phyloP scores from a whole-genome alignment of 2,329 filamentous ascomycete genomes.

The Aureobasidium lini region DNA sequence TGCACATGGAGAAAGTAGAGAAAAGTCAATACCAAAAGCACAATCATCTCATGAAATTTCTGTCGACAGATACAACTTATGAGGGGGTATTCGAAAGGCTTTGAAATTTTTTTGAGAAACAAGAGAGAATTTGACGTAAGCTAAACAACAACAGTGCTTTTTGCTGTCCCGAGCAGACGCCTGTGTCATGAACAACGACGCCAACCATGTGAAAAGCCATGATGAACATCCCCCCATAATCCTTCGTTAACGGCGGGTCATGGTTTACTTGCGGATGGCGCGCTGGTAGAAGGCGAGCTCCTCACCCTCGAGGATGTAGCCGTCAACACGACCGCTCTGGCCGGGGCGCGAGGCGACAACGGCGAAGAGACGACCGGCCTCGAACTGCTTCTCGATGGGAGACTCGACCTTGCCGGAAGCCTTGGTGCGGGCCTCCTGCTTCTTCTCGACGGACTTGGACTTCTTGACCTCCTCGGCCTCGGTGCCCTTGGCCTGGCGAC shows the following conservation, averaged over 20 bases:
- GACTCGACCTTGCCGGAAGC: constrained; percentile 84
- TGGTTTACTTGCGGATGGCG: constrained; percentile 91
- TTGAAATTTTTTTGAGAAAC: constrained; percentile 11
- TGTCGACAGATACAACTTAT: neutral
- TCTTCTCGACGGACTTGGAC: constrained; percentile 91
- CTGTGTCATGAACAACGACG: constrained; percentile 14
- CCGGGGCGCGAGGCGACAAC: constrained; percentile 88
- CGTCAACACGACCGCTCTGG: constrained; percentile 93
- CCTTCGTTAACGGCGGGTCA: constrained; percentile 5
- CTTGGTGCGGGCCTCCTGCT: constrained; percentile 83
- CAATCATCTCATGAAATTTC: constrained; percentile 3
- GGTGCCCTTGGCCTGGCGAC: constrained; percentile 72
- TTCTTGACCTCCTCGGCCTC: constrained; percentile 73
- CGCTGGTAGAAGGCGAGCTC: constrained; percentile 99
- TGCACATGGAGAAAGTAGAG: no score
- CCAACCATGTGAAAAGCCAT: constrained; percentile 10
- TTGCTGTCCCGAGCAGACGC: constrained; percentile 11
- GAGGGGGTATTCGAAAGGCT: constrained; percentile 5
- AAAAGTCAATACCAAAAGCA: neutral
- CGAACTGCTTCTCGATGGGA: constrained; percentile 96
- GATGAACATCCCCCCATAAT: constrained; percentile 4
- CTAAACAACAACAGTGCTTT: constrained; percentile 11
- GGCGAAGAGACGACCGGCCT: constrained; percentile 95
- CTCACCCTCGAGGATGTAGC: constrained; percentile 98
- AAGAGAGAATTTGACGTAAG: constrained; percentile 5